Evolutionary conservation across 2,329 filamentous ascomycete genomes (phyloP), one percentile per base, ranked within the genome.

Genomic region (Magnaporthiopsis poae): DNA sequence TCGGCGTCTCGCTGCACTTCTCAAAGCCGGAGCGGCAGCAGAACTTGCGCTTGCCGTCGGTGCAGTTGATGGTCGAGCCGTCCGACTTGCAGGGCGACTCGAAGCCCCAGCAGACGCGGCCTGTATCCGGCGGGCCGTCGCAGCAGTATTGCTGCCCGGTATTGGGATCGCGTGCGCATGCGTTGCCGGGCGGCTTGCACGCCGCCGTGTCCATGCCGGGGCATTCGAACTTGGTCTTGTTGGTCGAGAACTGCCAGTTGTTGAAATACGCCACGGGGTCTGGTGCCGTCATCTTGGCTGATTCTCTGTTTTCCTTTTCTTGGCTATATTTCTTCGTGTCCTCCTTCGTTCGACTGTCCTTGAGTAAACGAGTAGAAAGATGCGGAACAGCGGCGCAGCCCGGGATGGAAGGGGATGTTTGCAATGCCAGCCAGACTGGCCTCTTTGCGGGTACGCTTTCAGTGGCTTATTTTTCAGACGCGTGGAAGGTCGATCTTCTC

Each of bases 101-200:
- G 18, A 67, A 36, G 21, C 67, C 65, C 69, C 69, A 71, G 66
- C 69, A 71, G 21, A 71, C 68, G 12, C 35, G 21, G n/a, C 52
- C 60, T 1, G 11, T n/a, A 7, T 25, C 8, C 21, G 56, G 12
- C 5, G 52, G 33, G 21, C 63, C 46, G 46, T 68, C 67, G 66
- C 69, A 71, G 68, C 69, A 71, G 66, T 63, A 69, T 8, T 66
- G 65, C 46, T 66, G 66, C 62, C 69, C 69, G 5, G 66, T 71
- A 33, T 67, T 69, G 9, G 69, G 67, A 35, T 71, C 69, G 35
- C 68, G 68, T 4, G 69, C 69, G 67, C 69, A 71, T 2, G 69
- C 69, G 21, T 66, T 68, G 21, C 18, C 46, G n/a, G 69, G 69
- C 13, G 67, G 68, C 29, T 33, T n/a, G 61, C 69, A 71, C 59